These are phyloP conservation scores for Domatiomyces globalis DNA, from an alignment of 2,329 filamentous ascomycete species.

Conservation along the genomic window DNA sequence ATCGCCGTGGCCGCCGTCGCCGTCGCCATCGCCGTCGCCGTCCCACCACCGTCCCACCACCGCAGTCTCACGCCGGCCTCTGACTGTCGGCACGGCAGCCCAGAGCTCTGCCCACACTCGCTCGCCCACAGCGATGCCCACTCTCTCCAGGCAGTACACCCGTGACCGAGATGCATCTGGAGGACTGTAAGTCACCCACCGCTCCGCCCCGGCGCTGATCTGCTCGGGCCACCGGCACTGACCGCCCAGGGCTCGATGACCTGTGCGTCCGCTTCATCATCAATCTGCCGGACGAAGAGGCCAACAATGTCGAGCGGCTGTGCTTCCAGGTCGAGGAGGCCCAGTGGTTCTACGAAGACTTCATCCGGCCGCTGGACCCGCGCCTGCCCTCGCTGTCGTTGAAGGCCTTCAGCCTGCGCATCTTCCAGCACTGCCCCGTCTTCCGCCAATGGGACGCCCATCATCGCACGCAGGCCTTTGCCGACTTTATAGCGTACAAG, in stretches of 20 bases:
- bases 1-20: too few species aligned
- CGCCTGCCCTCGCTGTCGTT: conserved; percentile 72
- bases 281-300: conserved; percentile 83
- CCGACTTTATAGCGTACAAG: conserved; percentile 89
- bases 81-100: background rate
- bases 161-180: conserved; percentile 60
- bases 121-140: conserved; percentile 41
- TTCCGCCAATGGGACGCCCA: conserved; percentile 66
- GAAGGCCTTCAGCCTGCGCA: conserved; percentile 70
- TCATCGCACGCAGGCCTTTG: conserved; percentile 69
- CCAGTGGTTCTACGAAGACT: conserved; percentile 99
- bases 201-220: background rate
- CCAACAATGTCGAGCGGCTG: conserved; percentile 79
- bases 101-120: background rate
- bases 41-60: too few species aligned
- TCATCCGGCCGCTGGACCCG: conserved; percentile 80
- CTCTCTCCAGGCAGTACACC: conserved; percentile 32
- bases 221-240: background rate
- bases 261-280: conserved; percentile 96
- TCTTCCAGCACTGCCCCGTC: conserved; percentile 88
- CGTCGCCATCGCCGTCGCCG: too few species aligned
- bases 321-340: conserved; percentile 98
- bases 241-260: conserved; percentile 71
- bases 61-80: background rate
- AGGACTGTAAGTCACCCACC: conserved; percentile 53